Evolutionary conservation across 1,284 basidiomycete species (phyloP).

Genomic region (Papiliotrema laurentii): DNA sequence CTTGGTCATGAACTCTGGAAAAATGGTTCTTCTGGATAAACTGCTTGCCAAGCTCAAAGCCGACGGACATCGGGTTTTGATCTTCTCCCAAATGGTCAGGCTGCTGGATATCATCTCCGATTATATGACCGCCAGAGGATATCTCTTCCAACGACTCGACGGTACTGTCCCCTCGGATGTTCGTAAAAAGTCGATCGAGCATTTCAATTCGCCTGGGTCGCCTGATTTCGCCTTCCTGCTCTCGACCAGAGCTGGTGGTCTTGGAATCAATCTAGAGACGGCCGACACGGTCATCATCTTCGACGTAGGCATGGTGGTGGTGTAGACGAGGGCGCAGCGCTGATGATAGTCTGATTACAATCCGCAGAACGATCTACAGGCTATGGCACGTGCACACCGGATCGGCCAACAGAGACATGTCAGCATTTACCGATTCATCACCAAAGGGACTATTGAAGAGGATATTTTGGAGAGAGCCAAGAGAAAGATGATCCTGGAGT

Average conservation of each 20-base stretch:
- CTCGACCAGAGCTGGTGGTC: constrained; percentile 92
- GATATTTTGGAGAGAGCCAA: constrained; percentile 96
- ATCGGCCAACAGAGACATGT: constrained; percentile 98
- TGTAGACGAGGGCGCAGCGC: not conserved
- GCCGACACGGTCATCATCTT: constrained; percentile 99
- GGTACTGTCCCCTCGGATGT: constrained; percentile 70
- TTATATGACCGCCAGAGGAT: constrained; percentile 86
- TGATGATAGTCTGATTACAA: constrained; percentile 51
- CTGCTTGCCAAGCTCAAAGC: constrained; percentile 81
- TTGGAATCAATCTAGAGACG: constrained; percentile 97
- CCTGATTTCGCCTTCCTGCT: constrained; percentile 80
- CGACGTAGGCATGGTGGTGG: constrained; percentile 67
- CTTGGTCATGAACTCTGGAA: constrained; percentile 95
- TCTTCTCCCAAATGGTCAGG: constrained; percentile 99
- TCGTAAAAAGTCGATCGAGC: constrained; percentile 77
- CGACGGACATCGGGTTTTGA: constrained; percentile 92
- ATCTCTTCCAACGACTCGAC: constrained; percentile 75
- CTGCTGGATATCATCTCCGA: constrained; percentile 98
- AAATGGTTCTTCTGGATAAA: constrained; percentile 95
- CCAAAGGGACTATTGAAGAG: constrained; percentile 99
- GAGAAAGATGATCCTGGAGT: constrained; percentile 99
- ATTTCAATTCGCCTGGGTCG: constrained; percentile 68
- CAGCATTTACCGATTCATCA: constrained; percentile 90
- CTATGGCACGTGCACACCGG: constrained; percentile 96
- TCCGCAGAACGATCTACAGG: constrained; percentile 97